phyloP scores from a whole-genome alignment of 805 yeast genomes.

The Ogataea methylovora region DNA sequence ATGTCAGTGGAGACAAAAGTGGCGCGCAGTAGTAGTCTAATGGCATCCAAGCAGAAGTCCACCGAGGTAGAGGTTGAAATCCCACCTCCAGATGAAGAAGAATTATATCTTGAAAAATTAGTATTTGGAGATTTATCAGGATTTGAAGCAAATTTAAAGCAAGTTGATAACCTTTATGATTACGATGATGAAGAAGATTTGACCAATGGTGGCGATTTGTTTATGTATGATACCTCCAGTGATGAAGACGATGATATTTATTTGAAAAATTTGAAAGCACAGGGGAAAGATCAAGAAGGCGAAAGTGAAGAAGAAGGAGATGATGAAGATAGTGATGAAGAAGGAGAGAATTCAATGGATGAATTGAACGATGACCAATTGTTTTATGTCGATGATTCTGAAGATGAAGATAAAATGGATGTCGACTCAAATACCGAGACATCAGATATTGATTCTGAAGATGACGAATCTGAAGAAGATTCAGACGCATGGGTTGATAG shows the following conservation, averaged over 20 bases:
- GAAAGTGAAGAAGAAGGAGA: constrained; percentile 25
- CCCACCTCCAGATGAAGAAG: constrained; percentile 82
- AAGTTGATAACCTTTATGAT: constrained; percentile 49
- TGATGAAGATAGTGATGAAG: constrained; percentile 23
- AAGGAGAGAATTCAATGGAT: constrained; percentile 25
- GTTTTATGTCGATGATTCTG: constrained; percentile 46
- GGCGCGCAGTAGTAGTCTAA: too few relatives aligned
- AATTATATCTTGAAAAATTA: constrained; percentile 65
- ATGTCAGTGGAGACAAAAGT: too few relatives aligned
- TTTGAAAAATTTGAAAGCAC: constrained; percentile 32
- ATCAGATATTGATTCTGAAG: constrained; percentile 20
- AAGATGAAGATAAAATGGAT: constrained; percentile 25
- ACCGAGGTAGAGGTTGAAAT: too few relatives aligned
- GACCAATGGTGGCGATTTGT: constrained; percentile 11
- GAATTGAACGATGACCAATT: constrained; percentile 39
- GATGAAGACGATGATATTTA: constrained; percentile 25
- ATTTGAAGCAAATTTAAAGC: constrained; percentile 56
- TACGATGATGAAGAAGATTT: constrained; percentile 31
- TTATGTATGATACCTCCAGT: constrained; percentile 14
- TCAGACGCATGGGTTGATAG: constrained; percentile 77
- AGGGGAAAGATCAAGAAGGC: constrained; percentile 32
- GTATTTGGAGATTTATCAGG: constrained; percentile 87
- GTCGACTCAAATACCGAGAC: constrained; percentile 25
- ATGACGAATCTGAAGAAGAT: constrained; percentile 20
- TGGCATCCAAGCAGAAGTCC: too few relatives aligned